phyloP scores from a whole-genome alignment of 2,329 filamentous ascomycete genomes.

The Diaporthe capsici region DNA sequence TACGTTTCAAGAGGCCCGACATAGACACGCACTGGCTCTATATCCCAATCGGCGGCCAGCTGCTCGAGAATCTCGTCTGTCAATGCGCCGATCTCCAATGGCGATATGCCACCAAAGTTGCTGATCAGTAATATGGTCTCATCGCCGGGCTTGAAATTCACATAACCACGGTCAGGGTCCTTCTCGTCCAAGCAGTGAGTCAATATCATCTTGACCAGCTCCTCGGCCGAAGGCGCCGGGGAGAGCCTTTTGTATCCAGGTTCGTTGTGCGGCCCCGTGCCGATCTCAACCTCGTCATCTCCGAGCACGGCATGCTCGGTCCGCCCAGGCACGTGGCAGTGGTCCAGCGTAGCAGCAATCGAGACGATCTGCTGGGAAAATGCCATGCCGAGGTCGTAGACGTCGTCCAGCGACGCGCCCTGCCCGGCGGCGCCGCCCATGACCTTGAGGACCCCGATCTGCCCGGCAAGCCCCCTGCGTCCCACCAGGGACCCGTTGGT shows the following conservation, averaged over 20 bases:
- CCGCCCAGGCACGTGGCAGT: slow-evolving; percentile 71
- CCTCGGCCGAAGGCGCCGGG: slow-evolving; percentile 63
- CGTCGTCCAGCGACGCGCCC: slow-evolving; percentile 63
- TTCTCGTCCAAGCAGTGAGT: slow-evolving; percentile 71
- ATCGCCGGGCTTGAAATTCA: slow-evolving; percentile 61
- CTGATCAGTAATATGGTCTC: slow-evolving; percentile 68
- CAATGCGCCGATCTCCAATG: slow-evolving; percentile 69
- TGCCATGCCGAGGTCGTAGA: slow-evolving; percentile 65
- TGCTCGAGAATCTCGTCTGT: slow-evolving; percentile 68
- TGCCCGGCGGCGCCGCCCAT: slow-evolving; percentile 65
- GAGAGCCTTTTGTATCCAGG: slow-evolving; percentile 71
- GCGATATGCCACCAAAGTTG: slow-evolving; percentile 72
- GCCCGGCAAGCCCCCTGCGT: slow-evolving; percentile 72
- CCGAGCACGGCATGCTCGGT: slow-evolving; percentile 63
- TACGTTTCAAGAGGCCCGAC: slow-evolving; percentile 76
- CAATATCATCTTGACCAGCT: slow-evolving; percentile 70
- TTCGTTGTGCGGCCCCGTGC: slow-evolving; percentile 78
- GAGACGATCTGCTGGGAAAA: slow-evolving; percentile 68
- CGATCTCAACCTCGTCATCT: slow-evolving; percentile 70
- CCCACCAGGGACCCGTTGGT: slow-evolving; percentile 69
- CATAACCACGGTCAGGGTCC: slow-evolving; percentile 64
- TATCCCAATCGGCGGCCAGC: slow-evolving; percentile 61
- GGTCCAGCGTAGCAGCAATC: slow-evolving; percentile 71
- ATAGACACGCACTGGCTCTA: slow-evolving; percentile 68
- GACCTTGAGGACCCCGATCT: slow-evolving; percentile 72